Evolutionary conservation across 2,329 filamentous ascomycete genomes (phyloP).

Genomic region (Trichoderma breve): DNA sequence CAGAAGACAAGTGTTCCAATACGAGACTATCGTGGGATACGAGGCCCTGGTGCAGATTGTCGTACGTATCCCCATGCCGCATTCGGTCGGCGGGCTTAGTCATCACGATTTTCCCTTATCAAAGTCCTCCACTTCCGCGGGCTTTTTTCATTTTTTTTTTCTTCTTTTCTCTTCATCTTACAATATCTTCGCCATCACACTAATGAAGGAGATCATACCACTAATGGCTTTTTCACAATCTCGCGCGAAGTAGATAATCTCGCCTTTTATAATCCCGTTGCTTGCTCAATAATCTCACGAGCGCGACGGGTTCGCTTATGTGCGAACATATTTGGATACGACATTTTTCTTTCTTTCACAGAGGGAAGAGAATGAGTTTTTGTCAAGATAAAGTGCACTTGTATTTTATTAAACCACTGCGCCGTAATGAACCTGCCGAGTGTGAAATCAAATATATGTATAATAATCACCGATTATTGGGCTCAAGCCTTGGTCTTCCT

Average conservation of each 20-base stretch:
- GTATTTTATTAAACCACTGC: slow-evolving; percentile 20
- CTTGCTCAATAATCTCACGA: slow-evolving; percentile 44
- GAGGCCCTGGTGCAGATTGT: slow-evolving; percentile 1
- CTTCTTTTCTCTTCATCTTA: slow-evolving; percentile 45
- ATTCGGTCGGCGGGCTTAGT: slow-evolving; percentile 12
- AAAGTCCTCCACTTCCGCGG: neutral
- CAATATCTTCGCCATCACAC: slow-evolving; percentile 44
- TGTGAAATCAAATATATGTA: neutral
- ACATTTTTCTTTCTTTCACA: neutral
- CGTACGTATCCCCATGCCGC: slow-evolving; percentile 18
- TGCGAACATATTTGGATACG: slow-evolving; percentile 44
- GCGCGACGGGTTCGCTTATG: slow-evolving; percentile 62
- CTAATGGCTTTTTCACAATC: slow-evolving; percentile 45
- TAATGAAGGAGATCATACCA: slow-evolving; percentile 34
- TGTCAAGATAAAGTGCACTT: neutral
- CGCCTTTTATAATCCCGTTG: slow-evolving; percentile 62
- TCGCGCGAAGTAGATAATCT: slow-evolving; percentile 54
- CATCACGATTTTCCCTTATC: slow-evolving; percentile 6
- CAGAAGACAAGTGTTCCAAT: slow-evolving; percentile 12
- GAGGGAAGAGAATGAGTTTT: neutral
- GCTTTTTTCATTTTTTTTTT: neutral
- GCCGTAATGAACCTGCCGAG: slow-evolving; percentile 14
- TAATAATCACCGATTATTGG: neutral
- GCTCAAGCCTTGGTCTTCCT: slow-evolving; percentile 40
- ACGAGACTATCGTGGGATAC: slow-evolving; percentile 1